Conservation (phyloP, 352 stramenopile species). For the Blastocystis sp. region DNA sequence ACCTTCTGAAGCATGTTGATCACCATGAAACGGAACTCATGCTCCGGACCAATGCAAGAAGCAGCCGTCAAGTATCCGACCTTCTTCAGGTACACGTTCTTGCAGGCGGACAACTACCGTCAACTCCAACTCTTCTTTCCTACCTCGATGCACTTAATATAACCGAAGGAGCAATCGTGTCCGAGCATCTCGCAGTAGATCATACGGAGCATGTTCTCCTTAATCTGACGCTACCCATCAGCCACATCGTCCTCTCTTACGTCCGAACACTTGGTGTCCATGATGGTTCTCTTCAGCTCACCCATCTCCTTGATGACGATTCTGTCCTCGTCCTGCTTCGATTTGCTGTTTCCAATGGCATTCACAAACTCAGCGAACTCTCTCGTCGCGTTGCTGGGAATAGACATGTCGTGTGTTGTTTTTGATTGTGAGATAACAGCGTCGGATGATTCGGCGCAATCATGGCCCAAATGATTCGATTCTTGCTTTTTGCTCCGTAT, state of each 20-base stretch:
- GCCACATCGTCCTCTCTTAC: neutral
- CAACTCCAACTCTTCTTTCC: conserved; percentile 81
- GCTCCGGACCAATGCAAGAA: conserved; percentile 87
- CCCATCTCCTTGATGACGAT: conserved; percentile 91
- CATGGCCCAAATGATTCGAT: neutral
- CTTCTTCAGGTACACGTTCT: conserved; percentile 57
- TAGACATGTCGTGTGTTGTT: conserved; percentile 40
- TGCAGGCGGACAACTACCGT: conserved; percentile 51
- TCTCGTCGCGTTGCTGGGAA: conserved; percentile 69
- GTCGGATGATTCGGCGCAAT: neutral
- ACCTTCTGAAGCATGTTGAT: conserved; percentile 97
- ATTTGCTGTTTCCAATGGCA: conserved; percentile 97
- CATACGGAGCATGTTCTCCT: conserved; percentile 95
- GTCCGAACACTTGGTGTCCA: conserved; percentile 66
- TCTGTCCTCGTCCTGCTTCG: conserved; percentile 98
- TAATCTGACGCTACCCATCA: conserved; percentile 63
- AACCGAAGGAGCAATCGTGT: conserved; percentile 97
- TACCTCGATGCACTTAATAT: conserved; percentile 94
- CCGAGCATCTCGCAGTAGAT: conserved; percentile 99
- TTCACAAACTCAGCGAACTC: conserved; percentile 99
- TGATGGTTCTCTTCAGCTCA: conserved; percentile 86
- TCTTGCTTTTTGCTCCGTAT: neutral
- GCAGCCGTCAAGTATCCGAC: conserved; percentile 62
- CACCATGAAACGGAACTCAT: conserved; percentile 99
- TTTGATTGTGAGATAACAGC: neutral